These are phyloP conservation scores for Myriangium duriaei DNA, from an alignment of 2,329 filamentous ascomycete genomes.

Conservation along the genomic window DNA sequence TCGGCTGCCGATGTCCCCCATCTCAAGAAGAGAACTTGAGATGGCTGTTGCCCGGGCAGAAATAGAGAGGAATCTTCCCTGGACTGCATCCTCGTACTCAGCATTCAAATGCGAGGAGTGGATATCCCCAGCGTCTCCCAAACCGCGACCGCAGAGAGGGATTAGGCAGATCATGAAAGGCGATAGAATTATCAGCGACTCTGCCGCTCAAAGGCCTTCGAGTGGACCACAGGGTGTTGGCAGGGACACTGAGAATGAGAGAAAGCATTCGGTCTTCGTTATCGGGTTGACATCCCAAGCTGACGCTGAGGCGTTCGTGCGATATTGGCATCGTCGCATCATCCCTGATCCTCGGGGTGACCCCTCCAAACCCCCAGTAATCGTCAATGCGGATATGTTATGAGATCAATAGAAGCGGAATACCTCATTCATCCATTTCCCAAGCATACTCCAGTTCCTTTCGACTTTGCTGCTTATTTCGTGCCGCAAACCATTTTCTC, in stretches of 20 bases:
- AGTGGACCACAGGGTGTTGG: conserved; percentile 3
- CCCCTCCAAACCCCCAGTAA: conserved; percentile 21
- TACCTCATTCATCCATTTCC: conserved; percentile 75
- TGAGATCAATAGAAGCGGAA: conserved; percentile 20
- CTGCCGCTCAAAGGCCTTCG: no score
- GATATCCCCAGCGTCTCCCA: not conserved
- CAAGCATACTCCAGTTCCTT: conserved; percentile 79
- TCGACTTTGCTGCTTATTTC: conserved; percentile 64
- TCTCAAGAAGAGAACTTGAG: conserved; percentile 14
- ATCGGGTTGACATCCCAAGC: conserved; percentile 43
- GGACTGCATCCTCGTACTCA: conserved; percentile 15
- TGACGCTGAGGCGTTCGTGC: conserved; percentile 41
- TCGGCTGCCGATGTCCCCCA: conserved; percentile 22
- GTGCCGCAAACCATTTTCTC: conserved; percentile 76
- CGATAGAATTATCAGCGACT: conserved; percentile 3
- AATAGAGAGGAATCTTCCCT: conserved; percentile 15
- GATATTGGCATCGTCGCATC: conserved; percentile 39
- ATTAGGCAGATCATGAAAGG: not conserved
- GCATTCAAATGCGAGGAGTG: not conserved
- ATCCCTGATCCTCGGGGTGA: conserved; percentile 26
- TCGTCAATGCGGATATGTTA: conserved; percentile 35
- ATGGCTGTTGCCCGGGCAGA: conserved; percentile 17
- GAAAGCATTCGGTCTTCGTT: conserved; percentile 29
- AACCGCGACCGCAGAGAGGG: no score
- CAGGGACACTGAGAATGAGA: conserved; percentile 25